phyloP scores from a whole-genome alignment of 1,284 basidiomycete species.

The Naganishia sp. region DNA sequence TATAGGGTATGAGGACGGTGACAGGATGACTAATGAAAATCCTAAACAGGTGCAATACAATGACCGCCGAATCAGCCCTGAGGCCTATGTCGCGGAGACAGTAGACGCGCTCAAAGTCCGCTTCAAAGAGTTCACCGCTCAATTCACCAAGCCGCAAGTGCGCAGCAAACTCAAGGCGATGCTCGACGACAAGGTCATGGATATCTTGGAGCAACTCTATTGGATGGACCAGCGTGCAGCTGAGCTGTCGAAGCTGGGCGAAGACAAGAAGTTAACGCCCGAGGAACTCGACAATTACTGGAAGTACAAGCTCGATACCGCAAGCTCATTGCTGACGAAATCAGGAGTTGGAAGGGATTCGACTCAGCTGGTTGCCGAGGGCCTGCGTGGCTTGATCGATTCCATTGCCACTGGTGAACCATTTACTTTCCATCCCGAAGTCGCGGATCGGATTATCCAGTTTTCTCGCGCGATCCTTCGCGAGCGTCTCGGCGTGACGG shows the following conservation, averaged over 20 bases:
- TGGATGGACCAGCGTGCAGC: constrained; percentile 85
- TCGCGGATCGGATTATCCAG: constrained; percentile 82
- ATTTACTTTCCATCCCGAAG: constrained; percentile 83
- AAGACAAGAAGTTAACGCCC: constrained; percentile 63
- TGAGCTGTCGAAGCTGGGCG: constrained; percentile 73
- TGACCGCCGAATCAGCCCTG: constrained; percentile 88
- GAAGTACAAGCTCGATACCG: constrained; percentile 93
- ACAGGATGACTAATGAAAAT: neutral
- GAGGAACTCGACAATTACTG: constrained; percentile 89
- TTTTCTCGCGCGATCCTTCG: constrained; percentile 90
- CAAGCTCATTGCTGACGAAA: constrained; percentile 88
- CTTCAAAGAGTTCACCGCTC: constrained; percentile 80
- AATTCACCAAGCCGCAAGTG: constrained; percentile 87
- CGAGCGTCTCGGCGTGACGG: constrained; percentile 86
- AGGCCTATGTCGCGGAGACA: constrained; percentile 96
- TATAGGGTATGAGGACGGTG: neutral
- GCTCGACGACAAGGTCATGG: constrained; percentile 95
- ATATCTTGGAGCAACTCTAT: constrained; percentile 93
- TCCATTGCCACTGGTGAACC: constrained; percentile 84
- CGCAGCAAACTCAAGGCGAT: constrained; percentile 83
- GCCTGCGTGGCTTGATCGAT: constrained; percentile 83
- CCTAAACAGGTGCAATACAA: constrained; percentile 81
- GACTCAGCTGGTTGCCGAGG: constrained; percentile 93
- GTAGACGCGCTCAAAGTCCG: constrained; percentile 88
- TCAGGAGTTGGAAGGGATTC: constrained; percentile 93